Evolutionary conservation across 2,329 filamentous ascomycete species (phyloP), one percentile per base, ranked within the genome.

Genomic region (Hypoxylon sp.): DNA sequence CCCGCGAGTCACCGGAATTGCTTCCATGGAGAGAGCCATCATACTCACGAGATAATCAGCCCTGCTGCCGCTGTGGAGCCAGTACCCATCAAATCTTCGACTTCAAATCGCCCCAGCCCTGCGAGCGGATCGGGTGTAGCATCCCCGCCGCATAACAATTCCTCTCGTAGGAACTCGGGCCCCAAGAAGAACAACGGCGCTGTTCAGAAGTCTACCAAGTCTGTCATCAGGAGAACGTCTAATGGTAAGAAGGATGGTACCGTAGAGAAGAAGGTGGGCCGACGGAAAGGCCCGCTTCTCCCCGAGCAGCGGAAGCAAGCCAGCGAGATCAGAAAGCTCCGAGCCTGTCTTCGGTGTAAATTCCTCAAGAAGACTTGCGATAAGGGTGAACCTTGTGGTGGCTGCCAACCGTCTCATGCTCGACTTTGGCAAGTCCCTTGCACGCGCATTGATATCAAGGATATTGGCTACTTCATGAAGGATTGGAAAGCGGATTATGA

Each of bases 301-400:
- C 94, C 94, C 10, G 95, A 98, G 80, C 95, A 98, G 84, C 89
- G 95, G 74, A 97, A 97, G 83, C 95, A 98, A 81, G 95, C 95
- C 27, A 96, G 94, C 76, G 95, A 98, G 82, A 98, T 98, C 79
- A 90, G 95, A 80, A 98, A 98, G 82, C 85, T 98, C 75, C 89
- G 95, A 77, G 95, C 95, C 52, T 98, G 95, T 80, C 85, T 98
- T 75, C 91, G 95, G 72, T 98, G 95, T 88, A 98, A 98, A 84
- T 98, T 98, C 85, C 86, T 98, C 80, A 98, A 98, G 88, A 98
- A 98, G 88, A 98, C 95, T 53, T 98, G 95, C 79, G 95, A 98
- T 82, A 98, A 97, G 85, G 95, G 95, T 71, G 94, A 98, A 83
- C 95, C 95, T 64, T 98, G 95, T 81, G 92, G 91, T 75, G 95